Conservation (phyloP, 1,139 yeast species). For the Geotrichum citri-aurantii region DNA sequence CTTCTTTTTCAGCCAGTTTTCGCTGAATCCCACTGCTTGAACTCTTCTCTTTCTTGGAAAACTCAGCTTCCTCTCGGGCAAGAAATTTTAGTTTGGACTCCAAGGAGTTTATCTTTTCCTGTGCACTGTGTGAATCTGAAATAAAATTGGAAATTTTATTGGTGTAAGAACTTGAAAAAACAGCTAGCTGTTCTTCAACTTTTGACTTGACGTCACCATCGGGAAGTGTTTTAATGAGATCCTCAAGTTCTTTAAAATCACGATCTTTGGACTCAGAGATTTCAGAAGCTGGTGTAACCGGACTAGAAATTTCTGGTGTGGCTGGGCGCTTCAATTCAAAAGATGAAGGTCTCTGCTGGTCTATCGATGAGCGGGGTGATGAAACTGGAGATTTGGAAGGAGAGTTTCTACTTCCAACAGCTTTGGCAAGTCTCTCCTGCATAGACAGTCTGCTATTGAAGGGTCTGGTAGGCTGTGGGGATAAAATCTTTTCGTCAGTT, state of each 20-base stretch:
- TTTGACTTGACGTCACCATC: conserved; percentile 1
- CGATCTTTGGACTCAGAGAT: not conserved
- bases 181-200: conserved; percentile 11
- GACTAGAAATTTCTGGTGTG: not conserved
- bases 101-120: conserved; percentile 25
- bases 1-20: conserved; percentile 46
- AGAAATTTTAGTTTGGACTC: conserved; percentile 29
- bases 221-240: not conserved
- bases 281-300: not conserved
- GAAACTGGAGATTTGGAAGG: conserved; percentile 12
- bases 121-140: conserved; percentile 20
- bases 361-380: conserved; percentile 13
- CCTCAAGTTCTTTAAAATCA: not conserved
- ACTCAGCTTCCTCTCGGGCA: conserved; percentile 28
- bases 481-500: conserved; percentile 3
- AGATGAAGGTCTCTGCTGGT: conserved; percentile 1
- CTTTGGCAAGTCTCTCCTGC: conserved; percentile 76
- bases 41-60: conserved; percentile 24
- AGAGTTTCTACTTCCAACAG: conserved; percentile 45
- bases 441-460: conserved; percentile 51
- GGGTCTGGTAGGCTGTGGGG: conserved; percentile 7
- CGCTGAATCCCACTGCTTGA: conserved; percentile 25
- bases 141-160: conserved; percentile 5
- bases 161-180: conserved; percentile 9
- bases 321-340: not conserved